Base-by-base conservation (phyloP, 176 grass and related monocot genomes). In the Puccinellia tenuiflora region DNA sequence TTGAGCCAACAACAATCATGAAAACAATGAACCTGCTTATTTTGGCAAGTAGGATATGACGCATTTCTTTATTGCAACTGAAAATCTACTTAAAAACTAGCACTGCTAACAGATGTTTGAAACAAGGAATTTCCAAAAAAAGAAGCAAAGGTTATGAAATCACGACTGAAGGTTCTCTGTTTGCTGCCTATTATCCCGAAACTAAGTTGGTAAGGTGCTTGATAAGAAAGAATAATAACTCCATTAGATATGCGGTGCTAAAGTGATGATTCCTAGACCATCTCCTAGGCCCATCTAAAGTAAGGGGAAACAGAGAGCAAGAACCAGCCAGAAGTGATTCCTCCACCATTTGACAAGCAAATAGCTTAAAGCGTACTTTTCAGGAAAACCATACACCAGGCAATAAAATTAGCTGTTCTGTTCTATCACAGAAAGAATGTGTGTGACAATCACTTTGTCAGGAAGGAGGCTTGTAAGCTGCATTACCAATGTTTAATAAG, bases 251-350 rank as follows among this genome's bases (percentile, higher is more conserved):
- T 16, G 3, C 68, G 39, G 39, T 85, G 76, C 30, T 57, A 76
- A 37, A 68, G 77, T 48, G 38, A 80, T 80, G n/a, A 74, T 69
- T 85, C 71, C 78, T 76, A 85, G 33, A 81, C 62, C 60, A 81
- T 46, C 43, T 35, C 42, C 17, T 24, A 45, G 43, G 59, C 25
- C n/a, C 42, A 78, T 35, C 29, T 17, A 51, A 30, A 35, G 42
- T 79, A 75, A 74, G 8, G 34, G 59, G 74, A 20, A 9, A 38
- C 14, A 48, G 7, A 75, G 46, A n/a, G 84, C 69, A 57, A n/a
- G n/a, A n/a, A 42, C 31, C 77, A 86, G n/a, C 5, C 43, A 39
- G 18, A 81, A 76, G 70, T 70, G 76, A 89, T 81, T 76, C 82
- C 59, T 81, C 60, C 53, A 68, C 48, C 50, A 64, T 63, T 7